A percentile compares a stretch with the other conserved stretches of the same genome.
phyloP scores from a whole-genome alignment of 108 stramenopile species.

The Fistulifera pelliculosa region DNA sequence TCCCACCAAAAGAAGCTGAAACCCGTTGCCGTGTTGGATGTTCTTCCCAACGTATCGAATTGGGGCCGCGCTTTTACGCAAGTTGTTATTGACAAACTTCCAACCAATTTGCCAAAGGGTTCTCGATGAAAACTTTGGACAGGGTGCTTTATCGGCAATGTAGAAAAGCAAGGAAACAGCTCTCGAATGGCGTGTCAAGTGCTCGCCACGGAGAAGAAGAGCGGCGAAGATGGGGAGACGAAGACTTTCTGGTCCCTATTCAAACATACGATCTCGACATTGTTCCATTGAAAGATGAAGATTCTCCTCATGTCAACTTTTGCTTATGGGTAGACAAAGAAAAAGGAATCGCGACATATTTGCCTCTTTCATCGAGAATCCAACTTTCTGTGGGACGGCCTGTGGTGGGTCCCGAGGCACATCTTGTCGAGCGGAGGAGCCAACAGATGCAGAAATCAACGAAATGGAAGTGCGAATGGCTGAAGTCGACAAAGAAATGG shows the following conservation, averaged over 20 bases:
- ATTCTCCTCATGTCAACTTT: slow-evolving; percentile 60
- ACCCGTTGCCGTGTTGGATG: slow-evolving; percentile 49
- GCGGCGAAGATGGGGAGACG: slow-evolving; percentile 6
- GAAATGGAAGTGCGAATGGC: slow-evolving; percentile 48
- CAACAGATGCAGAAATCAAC: slow-evolving; percentile 41
- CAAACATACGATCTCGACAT: slow-evolving; percentile 80
- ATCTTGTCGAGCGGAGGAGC: slow-evolving; percentile 24
- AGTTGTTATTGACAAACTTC: slow-evolving; percentile 74
- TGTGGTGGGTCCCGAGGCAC: slow-evolving; percentile 11
- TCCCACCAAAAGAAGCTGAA: slow-evolving; percentile 55
- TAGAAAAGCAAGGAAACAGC: slow-evolving; percentile 44
- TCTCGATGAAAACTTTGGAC: background rate
- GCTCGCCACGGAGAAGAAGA: slow-evolving; percentile 31
- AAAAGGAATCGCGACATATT: slow-evolving; percentile 30
- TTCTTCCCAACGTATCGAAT: slow-evolving; percentile 60
- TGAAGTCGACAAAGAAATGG: slow-evolving; percentile 68
- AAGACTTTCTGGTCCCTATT: slow-evolving; percentile 29
- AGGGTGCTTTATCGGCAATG: slow-evolving; percentile 66
- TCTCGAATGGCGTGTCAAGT: slow-evolving; percentile 76
- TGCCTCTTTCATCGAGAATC: slow-evolving; percentile 63
- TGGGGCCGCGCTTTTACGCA: slow-evolving; percentile 78
- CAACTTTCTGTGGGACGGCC: slow-evolving; percentile 75
- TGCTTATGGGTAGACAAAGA: slow-evolving; percentile 45
- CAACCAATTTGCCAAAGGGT: slow-evolving; percentile 21
- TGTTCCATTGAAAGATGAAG: slow-evolving; percentile 65